Conservation (phyloP, 108 stramenopile genomes). For the Fistulifera solaris region DNA sequence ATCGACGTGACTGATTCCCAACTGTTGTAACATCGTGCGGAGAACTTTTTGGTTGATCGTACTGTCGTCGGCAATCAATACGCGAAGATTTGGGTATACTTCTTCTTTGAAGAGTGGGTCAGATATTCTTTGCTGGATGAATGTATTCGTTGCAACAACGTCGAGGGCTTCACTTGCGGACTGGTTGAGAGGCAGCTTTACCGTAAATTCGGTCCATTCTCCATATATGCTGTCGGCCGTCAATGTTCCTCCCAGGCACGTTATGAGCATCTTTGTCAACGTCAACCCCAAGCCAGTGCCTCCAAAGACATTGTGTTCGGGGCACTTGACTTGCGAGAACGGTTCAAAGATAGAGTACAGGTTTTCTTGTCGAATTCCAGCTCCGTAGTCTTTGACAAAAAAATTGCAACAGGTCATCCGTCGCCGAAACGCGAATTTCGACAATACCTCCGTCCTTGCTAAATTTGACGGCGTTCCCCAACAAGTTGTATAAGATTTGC, state of each 20-base stretch:
- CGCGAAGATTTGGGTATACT: not conserved
- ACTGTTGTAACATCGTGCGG: constrained; percentile 10
- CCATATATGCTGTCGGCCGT: constrained; percentile 27
- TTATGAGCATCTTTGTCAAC: constrained; percentile 49
- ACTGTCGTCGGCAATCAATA: constrained; percentile 16
- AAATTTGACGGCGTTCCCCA: constrained; percentile 20
- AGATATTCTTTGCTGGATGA: no score
- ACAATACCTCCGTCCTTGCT: constrained; percentile 14
- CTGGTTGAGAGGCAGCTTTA: constrained; percentile 37
- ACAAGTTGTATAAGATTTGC: constrained; percentile 14
- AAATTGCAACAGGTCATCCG: not conserved
- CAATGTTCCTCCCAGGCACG: constrained; percentile 37
- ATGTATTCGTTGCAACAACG: no score
- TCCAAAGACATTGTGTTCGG: not conserved
- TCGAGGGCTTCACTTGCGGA: no score
- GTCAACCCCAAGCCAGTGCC: constrained; percentile 61
- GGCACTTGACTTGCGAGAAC: constrained; percentile 8
- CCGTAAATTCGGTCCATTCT: constrained; percentile 34
- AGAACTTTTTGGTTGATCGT: constrained; percentile 23
- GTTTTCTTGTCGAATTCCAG: constrained; percentile 19
- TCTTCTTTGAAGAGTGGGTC: not conserved
- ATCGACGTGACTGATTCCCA: constrained; percentile 7
- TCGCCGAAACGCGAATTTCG: not conserved
- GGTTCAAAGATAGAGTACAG: constrained; percentile 22
- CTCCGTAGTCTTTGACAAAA: constrained; percentile 23